Evolutionary conservation across 176 grass and related monocot genomes (phyloP).

Genomic region (Eleusine indica): DNA sequence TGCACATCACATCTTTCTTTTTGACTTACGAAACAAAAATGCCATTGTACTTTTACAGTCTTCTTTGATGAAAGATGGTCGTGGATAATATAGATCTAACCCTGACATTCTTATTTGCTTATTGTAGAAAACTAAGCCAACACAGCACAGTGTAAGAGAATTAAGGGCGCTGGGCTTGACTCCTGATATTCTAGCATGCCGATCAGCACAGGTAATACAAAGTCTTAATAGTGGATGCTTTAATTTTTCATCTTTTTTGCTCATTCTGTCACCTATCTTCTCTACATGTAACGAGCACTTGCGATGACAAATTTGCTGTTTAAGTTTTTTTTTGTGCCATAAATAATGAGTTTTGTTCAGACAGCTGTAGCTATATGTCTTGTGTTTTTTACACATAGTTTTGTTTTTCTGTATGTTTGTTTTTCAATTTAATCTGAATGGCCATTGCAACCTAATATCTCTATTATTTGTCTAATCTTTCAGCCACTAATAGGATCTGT

Average conservation of each 20-base stretch:
- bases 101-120: constrained; percentile 29
- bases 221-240: constrained; percentile 7
- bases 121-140: constrained; percentile 98
- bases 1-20: neutral
- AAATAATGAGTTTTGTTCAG: too few species aligned
- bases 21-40: neutral
- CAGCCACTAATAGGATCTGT: constrained; percentile 83
- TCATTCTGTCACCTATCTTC: constrained; percentile 16
- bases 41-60: neutral
- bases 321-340: neutral
- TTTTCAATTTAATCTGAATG: constrained; percentile 14
- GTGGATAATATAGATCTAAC: neutral
- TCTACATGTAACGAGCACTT: neutral
- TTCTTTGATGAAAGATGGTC: constrained; percentile 19
- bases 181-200: constrained; percentile 95
- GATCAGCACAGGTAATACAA: constrained; percentile 77
- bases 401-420: too few species aligned
- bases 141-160: constrained; percentile 97
- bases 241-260: neutral
- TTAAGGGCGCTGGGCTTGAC: constrained; percentile 89
- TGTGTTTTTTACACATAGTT: too few species aligned
- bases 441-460: constrained; percentile 7
- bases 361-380: too few species aligned
- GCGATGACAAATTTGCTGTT: neutral
- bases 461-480: constrained; percentile 41